Percentiles rank a stretch among this genome's conserved stretches.
Evolutionary conservation across 2,329 filamentous ascomycete genomes (phyloP).

Genomic region (Colletotrichum costaricense): DNA sequence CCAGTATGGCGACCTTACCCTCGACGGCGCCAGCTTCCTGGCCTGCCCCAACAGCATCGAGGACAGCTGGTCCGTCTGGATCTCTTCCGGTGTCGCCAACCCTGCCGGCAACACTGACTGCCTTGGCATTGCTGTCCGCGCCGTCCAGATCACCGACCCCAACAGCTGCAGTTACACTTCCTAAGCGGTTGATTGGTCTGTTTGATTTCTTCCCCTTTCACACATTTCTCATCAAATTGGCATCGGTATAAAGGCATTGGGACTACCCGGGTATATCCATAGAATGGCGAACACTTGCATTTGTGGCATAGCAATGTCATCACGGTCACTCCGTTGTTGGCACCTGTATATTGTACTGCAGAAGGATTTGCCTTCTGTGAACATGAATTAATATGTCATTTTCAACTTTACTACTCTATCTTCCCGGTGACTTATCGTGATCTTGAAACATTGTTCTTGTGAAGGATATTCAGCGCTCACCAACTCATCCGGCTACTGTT

Average conservation of each 20-base stretch:
- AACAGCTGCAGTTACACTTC: slow-evolving; percentile 50
- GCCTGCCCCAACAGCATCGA: slow-evolving; percentile 63
- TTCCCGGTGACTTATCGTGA: not conserved
- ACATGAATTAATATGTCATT: slow-evolving; percentile 10
- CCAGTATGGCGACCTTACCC: slow-evolving; percentile 55
- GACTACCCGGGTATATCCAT: slow-evolving; percentile 15
- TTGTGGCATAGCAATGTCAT: not conserved
- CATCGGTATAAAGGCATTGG: not conserved
- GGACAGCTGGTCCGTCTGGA: slow-evolving; percentile 55
- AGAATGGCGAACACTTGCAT: slow-evolving; percentile 14
- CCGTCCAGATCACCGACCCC: slow-evolving; percentile 43
- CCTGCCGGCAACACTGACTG: slow-evolving; percentile 53
- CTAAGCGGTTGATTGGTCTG: not conserved
- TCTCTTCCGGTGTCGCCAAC: slow-evolving; percentile 43
- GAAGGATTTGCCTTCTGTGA: not conserved
- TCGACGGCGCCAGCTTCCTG: slow-evolving; percentile 56
- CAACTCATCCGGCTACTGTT: too few species aligned
- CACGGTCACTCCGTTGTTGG: not conserved
- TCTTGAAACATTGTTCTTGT: fast-evolving
- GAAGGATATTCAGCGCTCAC: too few species aligned
- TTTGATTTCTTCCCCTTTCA: not conserved
- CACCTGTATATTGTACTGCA: not conserved
- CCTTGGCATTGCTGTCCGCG: slow-evolving; percentile 47
- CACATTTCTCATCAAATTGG: not conserved
- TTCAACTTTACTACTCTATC: not conserved